Conservation (phyloP, 2,329 filamentous ascomycete species). For the Xylariales sp. region DNA sequence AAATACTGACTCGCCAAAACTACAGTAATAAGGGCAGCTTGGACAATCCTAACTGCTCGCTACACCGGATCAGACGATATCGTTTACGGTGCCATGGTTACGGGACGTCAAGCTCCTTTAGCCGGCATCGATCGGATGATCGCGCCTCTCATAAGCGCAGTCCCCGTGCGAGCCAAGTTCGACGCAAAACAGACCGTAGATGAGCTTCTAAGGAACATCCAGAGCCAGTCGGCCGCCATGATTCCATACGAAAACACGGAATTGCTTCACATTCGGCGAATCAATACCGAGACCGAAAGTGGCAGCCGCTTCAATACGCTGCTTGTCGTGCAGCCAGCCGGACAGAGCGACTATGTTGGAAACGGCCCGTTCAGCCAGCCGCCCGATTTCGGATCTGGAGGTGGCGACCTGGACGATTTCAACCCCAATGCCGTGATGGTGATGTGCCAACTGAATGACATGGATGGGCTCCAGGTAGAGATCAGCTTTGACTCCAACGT, state of each 20-base stretch:
- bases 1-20: too few species aligned
- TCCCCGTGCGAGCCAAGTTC: background rate
- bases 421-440: background rate
- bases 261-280: background rate
- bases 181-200: background rate
- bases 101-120: background rate
- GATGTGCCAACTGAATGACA: background rate
- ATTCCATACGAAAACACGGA: background rate
- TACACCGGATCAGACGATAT: background rate
- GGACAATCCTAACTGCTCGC: background rate
- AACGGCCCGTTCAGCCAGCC: background rate
- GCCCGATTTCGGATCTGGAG: background rate
- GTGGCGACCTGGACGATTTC: too few species aligned
- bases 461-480: background rate
- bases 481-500: background rate
- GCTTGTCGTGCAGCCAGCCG: background rate
- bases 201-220: background rate
- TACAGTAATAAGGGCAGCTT: background rate
- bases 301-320: background rate
- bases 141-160: background rate
- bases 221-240: background rate
- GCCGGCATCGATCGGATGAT: background rate
- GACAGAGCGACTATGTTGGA: background rate
- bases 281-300: background rate
- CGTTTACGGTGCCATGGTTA: background rate